Base-by-base conservation (phyloP, 176 grass and related monocot genomes). In the Musa acuminata region DNA sequence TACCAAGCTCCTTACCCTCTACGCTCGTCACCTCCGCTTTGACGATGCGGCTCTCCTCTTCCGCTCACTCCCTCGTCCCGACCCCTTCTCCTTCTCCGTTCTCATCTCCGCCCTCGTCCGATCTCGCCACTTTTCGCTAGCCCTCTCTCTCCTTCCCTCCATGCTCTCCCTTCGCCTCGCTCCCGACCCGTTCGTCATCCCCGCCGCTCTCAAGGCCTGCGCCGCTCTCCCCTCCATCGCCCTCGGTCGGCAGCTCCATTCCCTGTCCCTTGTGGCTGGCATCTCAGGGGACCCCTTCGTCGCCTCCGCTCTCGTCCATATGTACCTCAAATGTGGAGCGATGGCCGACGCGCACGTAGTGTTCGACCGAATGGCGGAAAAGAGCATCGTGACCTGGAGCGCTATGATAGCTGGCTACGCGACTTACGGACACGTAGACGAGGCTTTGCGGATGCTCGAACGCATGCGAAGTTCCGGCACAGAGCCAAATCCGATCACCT, bases 201-300 rank as follows among this genome's bases (percentile, higher is more conserved):
- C 90, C 77, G 75, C 84, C 58, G 80, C 84, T 13, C 64, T 93
- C 80, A 93, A 89, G 71, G 85, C 87, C 81, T 90, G 87, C 82
- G 77, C 74, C 14, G 29, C 67, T n/a, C 43, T 80, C 35, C 78
- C 53, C 19, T 57, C 84, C 22, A 70, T 82, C 13, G 77, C 24
- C 54, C 72, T 81, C 3, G 80, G 73, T 49, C 84, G 80, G 8
- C 82, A 78, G 2, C 80, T 89, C 80, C 90, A 93, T 53, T 81
- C 81, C 19, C 65, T 83, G 4, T 85, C 84, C 51, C 68, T 72
- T 17, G 59, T 75, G 24, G 48, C 84, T 0, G 87, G 82, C 60
- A 11, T 89, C 17, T 64, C 53, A 13, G 3, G 43, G 6, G 87
- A 87, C 50, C 77, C 87, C 8, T 89, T 89, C 73, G 74, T 90